Conservation (phyloP, 495 filamentous ascomycete genomes). For the Neurospora intermedia region DNA sequence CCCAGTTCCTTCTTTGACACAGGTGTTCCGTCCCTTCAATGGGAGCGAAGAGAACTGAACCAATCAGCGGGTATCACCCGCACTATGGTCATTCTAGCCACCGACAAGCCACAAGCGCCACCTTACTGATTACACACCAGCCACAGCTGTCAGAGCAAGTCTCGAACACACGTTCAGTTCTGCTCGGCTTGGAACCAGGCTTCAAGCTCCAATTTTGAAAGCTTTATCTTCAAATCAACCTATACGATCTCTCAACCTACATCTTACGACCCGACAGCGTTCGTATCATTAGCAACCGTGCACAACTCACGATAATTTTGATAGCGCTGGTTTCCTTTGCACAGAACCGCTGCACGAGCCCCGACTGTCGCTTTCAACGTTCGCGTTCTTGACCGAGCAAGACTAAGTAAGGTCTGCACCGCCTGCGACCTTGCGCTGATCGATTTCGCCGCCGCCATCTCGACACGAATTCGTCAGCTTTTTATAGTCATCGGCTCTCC, state of each 20-base stretch:
- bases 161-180: not conserved
- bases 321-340: not conserved
- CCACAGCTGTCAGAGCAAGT: not conserved
- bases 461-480: not conserved
- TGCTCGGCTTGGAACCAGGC: not conserved
- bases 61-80: not conserved
- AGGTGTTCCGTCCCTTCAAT: not conserved
- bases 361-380: not conserved
- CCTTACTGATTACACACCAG: not conserved
- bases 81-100: not conserved
- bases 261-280: not conserved
- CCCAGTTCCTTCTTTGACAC: not conserved
- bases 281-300: not conserved
- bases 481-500: not conserved
- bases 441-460: not conserved
- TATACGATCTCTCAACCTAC: slow-evolving; percentile 5
- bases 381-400: not conserved
- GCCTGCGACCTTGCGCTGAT: not conserved
- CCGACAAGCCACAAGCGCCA: not conserved
- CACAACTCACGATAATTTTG: not conserved
- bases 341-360: not conserved
- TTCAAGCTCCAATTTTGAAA: slow-evolving; percentile 5
- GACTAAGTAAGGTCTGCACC: not conserved
- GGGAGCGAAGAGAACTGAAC: not conserved
- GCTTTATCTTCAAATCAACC: slow-evolving; percentile 3